A percentile compares a stretch with the other conserved stretches of the same genome.
phyloP scores from a whole-genome alignment of 257 asterid genomes.

The Solanum chiquidenum region DNA sequence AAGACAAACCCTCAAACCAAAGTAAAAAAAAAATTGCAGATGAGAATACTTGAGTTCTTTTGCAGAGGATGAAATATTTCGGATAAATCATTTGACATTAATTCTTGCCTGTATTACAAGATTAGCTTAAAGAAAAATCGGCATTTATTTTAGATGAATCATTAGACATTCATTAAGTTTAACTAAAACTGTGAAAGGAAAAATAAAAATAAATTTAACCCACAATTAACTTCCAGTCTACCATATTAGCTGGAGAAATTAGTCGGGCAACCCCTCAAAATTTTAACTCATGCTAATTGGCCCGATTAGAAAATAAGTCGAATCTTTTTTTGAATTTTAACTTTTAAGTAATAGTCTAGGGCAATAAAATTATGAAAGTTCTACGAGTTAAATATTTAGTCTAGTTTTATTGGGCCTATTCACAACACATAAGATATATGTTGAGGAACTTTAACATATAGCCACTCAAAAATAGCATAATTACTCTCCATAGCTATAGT shows the following conservation, averaged over 20 bases:
- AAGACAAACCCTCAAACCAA: background rate
- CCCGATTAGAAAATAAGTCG: background rate
- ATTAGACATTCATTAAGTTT: background rate
- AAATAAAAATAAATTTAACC: background rate
- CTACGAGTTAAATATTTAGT: too few relatives aligned
- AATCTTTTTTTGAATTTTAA: too few relatives aligned
- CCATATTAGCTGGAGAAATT: background rate
- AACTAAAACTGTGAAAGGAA: background rate
- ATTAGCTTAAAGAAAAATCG: background rate
- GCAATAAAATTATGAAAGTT: background rate
- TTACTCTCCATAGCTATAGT: too few relatives aligned
- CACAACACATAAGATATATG: too few relatives aligned
- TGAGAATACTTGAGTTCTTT: background rate
- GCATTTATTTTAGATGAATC: background rate
- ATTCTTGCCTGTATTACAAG: background rate
- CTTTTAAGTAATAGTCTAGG: background rate
- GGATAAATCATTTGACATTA: background rate
- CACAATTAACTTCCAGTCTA: background rate
- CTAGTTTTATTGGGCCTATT: too few relatives aligned
- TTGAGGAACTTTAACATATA: too few relatives aligned
- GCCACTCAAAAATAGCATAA: too few relatives aligned
- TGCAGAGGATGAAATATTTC: background rate
- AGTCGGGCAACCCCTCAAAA: background rate
- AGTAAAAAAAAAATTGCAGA: too few relatives aligned
- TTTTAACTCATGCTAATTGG: background rate